phyloP scores from a whole-genome alignment of 2,329 filamentous ascomycete genomes.

The Alternaria postmessia region DNA sequence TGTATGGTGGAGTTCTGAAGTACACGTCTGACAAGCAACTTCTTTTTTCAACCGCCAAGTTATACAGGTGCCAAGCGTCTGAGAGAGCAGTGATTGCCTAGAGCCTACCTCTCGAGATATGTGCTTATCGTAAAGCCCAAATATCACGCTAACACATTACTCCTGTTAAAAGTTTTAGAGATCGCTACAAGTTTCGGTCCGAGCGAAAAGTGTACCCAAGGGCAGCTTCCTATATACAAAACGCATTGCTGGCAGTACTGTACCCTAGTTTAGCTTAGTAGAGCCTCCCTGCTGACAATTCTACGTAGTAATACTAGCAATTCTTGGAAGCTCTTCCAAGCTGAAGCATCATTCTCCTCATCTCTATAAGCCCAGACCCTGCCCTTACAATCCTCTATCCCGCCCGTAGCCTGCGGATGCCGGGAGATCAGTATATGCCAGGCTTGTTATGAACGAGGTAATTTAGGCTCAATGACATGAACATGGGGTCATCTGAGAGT shows the following conservation, averaged over 20 bases:
- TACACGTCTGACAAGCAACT: neutral
- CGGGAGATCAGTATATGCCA: neutral
- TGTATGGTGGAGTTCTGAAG: neutral
- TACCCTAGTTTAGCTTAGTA: neutral
- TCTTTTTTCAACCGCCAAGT: neutral
- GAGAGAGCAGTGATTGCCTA: neutral
- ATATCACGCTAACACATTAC: neutral
- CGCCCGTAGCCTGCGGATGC: neutral
- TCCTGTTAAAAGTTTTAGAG: neutral
- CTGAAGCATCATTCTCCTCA: neutral
- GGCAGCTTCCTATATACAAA: neutral
- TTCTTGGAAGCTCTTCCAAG: neutral
- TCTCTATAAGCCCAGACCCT: neutral
- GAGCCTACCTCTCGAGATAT: neutral
- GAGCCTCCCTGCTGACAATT: neutral
- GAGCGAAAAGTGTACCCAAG: neutral
- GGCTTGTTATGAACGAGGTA: neutral
- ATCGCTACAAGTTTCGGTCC: neutral
- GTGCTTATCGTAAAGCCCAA: neutral
- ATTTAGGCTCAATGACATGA: neutral
- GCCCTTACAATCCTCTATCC: neutral
- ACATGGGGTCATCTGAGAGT: neutral
- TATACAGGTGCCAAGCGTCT: too few species aligned
- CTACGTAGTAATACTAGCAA: neutral
- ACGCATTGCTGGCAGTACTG: neutral